Percentiles rank a stretch among this genome's conserved stretches.
These are phyloP conservation scores for Melanomma pulvis-pyrius DNA, from an alignment of 495 filamentous ascomycete species.

Conservation along the genomic window DNA sequence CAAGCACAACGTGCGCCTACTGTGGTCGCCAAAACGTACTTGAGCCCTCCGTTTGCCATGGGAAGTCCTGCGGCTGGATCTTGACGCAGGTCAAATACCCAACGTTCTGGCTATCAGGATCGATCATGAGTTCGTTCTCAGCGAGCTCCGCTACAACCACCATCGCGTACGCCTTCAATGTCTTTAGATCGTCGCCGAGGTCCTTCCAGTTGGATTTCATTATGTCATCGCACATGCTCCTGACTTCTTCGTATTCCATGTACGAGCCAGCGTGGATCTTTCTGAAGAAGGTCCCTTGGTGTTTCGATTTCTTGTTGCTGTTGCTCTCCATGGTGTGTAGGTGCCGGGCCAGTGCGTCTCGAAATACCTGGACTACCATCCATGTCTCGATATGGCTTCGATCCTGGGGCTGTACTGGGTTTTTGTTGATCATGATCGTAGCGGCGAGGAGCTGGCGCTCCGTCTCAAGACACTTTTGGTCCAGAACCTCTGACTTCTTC, in stretches of 20 bases:
- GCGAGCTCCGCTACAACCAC: constrained; percentile 33
- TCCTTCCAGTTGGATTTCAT: constrained; percentile 19
- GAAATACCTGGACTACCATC: constrained; percentile 38
- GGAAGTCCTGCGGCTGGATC: constrained; percentile 16
- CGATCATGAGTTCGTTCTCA: constrained; percentile 35
- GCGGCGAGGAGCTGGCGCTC: constrained; percentile 38
- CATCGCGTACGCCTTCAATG: constrained; percentile 36
- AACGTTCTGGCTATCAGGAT: constrained; percentile 26
- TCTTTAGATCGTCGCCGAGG: constrained; percentile 26
- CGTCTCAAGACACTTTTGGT: constrained; percentile 1
- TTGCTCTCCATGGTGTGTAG: constrained; percentile 9
- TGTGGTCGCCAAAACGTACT: neutral
- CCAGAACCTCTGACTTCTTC: constrained; percentile 20
- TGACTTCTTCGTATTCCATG: constrained; percentile 31
- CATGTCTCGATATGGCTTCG: constrained; percentile 21
- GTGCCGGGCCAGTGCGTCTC: constrained; percentile 32
- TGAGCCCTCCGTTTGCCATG: constrained; percentile 19
- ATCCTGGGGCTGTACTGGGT: constrained; percentile 9
- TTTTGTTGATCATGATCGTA: constrained; percentile 16
- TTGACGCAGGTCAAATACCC: constrained; percentile 41
- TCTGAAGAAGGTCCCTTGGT: constrained; percentile 32
- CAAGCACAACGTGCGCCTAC: neutral
- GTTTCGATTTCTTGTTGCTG: neutral
- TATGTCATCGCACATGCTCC: neutral
- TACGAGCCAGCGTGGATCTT: constrained; percentile 27